Base-by-base conservation (phyloP, 306 rosid species). In the Malus sieversii region DNA sequence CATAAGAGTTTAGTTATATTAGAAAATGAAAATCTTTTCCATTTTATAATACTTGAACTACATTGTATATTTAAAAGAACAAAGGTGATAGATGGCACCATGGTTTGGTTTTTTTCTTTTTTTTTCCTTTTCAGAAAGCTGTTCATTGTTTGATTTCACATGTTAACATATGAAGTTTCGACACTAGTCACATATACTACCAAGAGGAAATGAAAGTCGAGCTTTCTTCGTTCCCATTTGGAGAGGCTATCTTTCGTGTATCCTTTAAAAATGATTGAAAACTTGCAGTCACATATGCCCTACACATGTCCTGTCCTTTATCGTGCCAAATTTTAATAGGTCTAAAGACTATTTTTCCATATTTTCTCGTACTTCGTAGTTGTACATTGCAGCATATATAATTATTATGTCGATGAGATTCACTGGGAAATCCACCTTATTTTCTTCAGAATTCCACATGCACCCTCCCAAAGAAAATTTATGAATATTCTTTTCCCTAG, bases 221-320 rank as follows among this genome's bases (percentile, higher is more conserved):
- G 2, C 23, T 30, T 16, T 19, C 25, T 18, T 10, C 6, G 22
- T 32, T 64, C 68, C 68, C 44, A 38, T 35, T 66, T 10, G 29
- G 8, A 66, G 18, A 35, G 70, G 5, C 18, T 10, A 32, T 64
- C 68, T 33, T 35, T 18, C 8, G 29, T 10, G 32, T 20, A 45
- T 71, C 75, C 75, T n/a, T 53, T 12, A 3, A 38, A 33, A 73
- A 35, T 59, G 76, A 73, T 16, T 58, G 68, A 73, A 61, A 40
- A 22, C 25, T 10, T 20, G 75, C 35, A 32, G 13, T 30, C 75
- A 32, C 20, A 2, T 55, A 13, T 35, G 35, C n/a, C 75, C 67
- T 40, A 25, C 68, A 9, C 68, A 10, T 59, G 58, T 42, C 42
- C 44, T 51, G 11, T 2, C 4, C 15, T 71, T 78, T 12, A 23